Conservation (phyloP, 768 basidiomycete species). For the Lactarius pseudohatsudake region DNA sequence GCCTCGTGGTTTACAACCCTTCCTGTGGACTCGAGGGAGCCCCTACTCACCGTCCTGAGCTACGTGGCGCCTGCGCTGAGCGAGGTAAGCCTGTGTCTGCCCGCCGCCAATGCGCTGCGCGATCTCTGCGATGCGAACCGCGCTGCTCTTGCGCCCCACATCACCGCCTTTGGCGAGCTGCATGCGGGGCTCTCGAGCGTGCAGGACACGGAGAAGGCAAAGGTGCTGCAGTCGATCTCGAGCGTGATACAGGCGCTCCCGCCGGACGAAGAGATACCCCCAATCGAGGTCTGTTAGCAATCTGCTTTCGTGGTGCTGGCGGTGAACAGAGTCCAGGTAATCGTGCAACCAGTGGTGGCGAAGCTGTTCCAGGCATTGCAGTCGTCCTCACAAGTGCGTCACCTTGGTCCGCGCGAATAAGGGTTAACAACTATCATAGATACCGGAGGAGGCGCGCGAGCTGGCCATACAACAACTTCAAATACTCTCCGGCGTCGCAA, state of each 20-base stretch:
- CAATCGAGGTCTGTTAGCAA: constrained; percentile 57
- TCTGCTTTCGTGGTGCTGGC: not conserved
- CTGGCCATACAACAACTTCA: constrained; percentile 72
- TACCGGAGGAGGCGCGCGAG: constrained; percentile 69
- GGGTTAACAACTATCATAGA: constrained; percentile 39
- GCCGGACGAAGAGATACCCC: constrained; percentile 71
- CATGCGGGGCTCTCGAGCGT: constrained; percentile 74
- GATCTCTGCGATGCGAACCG: constrained; percentile 91
- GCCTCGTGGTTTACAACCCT: constrained; percentile 77
- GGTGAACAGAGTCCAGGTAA: constrained; percentile 46
- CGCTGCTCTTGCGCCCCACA: constrained; percentile 77
- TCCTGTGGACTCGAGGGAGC: constrained; percentile 35
- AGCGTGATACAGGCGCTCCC: constrained; percentile 92
- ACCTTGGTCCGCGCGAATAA: not conserved
- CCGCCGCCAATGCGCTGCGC: constrained; percentile 79
- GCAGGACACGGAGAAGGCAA: constrained; percentile 85
- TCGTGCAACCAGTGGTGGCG: constrained; percentile 72
- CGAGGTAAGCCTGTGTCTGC: constrained; percentile 60
- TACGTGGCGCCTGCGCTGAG: constrained; percentile 72
- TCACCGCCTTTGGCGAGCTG: constrained; percentile 79
- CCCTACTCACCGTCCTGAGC: constrained; percentile 63
- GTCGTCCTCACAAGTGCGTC: constrained; percentile 51
- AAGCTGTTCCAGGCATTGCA: constrained; percentile 64
- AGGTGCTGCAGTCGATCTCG: constrained; percentile 88
- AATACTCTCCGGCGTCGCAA: constrained; percentile 80